Conservation (phyloP, 2,329 filamentous ascomycete genomes). For the Penicillium digitatum region DNA sequence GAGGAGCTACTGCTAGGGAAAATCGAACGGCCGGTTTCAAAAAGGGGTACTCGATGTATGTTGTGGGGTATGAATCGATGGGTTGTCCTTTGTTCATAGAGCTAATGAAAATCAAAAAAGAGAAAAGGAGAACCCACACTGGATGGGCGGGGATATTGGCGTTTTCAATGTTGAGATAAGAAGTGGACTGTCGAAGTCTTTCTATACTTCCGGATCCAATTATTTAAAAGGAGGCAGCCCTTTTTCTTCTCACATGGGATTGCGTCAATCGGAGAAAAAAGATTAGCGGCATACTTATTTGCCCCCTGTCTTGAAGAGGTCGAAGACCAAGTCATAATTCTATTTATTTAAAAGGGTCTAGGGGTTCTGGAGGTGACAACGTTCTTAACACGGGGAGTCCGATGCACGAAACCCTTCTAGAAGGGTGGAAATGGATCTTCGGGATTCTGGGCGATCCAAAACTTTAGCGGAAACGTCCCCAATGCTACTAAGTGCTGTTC, state of each 20-base stretch:
- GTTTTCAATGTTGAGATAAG: not conserved
- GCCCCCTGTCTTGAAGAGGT: conserved; percentile 1
- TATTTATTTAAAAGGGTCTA: not conserved
- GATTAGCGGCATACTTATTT: conserved; percentile 1
- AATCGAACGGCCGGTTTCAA: not conserved
- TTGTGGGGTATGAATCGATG: not conserved
- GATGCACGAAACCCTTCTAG: conserved; percentile 7
- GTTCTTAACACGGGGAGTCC: conserved; percentile 1
- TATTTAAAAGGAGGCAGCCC: conserved; percentile 6
- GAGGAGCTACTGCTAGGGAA: not conserved
- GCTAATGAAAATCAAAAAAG: not conserved
- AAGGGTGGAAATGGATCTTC: not conserved
- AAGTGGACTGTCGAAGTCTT: not conserved
- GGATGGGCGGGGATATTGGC: not conserved
- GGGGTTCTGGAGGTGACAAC: not conserved
- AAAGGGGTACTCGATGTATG: not conserved
- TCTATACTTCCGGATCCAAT: conserved; percentile 2
- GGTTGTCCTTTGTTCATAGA: not conserved
- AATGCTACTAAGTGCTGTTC: too few species aligned
- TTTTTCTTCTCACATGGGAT: not conserved
- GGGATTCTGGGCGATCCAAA: not conserved
- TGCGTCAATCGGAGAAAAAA: not conserved
- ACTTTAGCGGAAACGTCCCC: not conserved
- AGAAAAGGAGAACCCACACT: not conserved
- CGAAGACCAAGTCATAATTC: not conserved